phyloP scores from a whole-genome alignment of 1,284 basidiomycete genomes.

The Chalciporus sp. region DNA sequence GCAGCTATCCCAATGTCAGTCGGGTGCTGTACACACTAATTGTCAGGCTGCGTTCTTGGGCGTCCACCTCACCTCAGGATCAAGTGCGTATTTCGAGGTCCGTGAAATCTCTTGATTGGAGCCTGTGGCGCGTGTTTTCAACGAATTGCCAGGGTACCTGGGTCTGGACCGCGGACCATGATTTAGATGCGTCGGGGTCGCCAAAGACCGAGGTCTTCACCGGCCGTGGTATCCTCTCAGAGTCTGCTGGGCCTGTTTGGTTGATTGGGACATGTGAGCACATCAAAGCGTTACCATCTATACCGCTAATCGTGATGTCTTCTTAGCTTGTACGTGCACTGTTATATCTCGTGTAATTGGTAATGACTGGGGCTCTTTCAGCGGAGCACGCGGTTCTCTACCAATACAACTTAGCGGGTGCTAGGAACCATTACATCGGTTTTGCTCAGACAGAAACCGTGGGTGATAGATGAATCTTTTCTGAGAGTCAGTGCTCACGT shows the following conservation, averaged over 20 bases:
- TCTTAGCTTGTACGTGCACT: constrained; percentile 17
- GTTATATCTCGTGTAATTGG: background rate
- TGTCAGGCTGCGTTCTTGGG: constrained; percentile 52
- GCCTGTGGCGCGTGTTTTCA: background rate
- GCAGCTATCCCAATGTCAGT: constrained; percentile 39
- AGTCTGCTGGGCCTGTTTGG: constrained; percentile 73
- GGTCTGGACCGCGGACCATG: constrained; percentile 81
- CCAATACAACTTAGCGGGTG: constrained; percentile 48
- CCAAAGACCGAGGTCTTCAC: constrained; percentile 60
- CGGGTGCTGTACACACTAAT: constrained; percentile 28
- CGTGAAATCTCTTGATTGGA: constrained; percentile 38
- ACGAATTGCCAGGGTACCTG: constrained; percentile 51
- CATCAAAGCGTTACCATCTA: background rate
- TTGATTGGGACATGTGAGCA: constrained; percentile 62
- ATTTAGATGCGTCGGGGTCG: constrained; percentile 47
- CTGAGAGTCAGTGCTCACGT: background rate
- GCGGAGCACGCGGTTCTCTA: constrained; percentile 50
- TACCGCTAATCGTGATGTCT: background rate
- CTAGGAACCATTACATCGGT: constrained; percentile 53
- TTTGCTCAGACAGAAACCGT: constrained; percentile 54
- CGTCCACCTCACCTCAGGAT: constrained; percentile 48
- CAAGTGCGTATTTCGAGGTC: constrained; percentile 50
- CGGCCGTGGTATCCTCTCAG: constrained; percentile 72
- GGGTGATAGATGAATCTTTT: background rate
- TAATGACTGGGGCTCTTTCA: constrained; percentile 10